These are phyloP conservation scores for Apophysomyces elegans DNA, from an alignment of 371 early-diverging fungal genomes.

Conservation along the genomic window DNA sequence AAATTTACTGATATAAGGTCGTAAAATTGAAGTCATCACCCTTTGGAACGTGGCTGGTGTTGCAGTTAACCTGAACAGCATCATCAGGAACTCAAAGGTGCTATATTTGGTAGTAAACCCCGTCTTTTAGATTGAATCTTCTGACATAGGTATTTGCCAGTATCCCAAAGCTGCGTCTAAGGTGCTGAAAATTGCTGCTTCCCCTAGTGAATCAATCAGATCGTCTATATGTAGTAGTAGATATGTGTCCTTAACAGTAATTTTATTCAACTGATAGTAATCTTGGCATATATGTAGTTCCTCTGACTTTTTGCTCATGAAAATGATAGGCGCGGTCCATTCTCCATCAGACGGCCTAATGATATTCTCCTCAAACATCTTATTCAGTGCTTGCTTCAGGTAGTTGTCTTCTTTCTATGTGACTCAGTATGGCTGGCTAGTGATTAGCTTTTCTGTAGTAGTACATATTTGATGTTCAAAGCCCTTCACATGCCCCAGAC, in stretches of 20 bases:
- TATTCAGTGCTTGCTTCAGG: slow-evolving; percentile 6
- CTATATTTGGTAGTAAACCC: slow-evolving; percentile 34
- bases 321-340: slow-evolving; percentile 45
- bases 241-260: slow-evolving; percentile 39
- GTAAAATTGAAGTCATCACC: too few relatives aligned
- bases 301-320: slow-evolving; percentile 55
- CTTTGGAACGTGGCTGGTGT: background rate
- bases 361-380: slow-evolving; percentile 19
- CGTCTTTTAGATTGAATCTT: slow-evolving; percentile 32
- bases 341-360: slow-evolving; percentile 22
- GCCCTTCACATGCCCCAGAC: too few relatives aligned
- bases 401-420: slow-evolving; percentile 20
- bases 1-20: slow-evolving; percentile 18
- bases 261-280: slow-evolving; percentile 48
- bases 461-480: too few relatives aligned
- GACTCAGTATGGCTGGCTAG: slow-evolving; percentile 19
- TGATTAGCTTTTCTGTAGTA: background rate
- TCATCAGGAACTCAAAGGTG: slow-evolving; percentile 40
- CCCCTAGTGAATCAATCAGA: slow-evolving; percentile 26
- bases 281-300: slow-evolving; percentile 42
- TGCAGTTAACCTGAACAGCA: slow-evolving; percentile 28
- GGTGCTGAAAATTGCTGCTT: slow-evolving; percentile 27
- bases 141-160: slow-evolving; percentile 41
- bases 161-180: slow-evolving; percentile 50
- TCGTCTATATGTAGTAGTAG: slow-evolving; percentile 44